phyloP scores from a whole-genome alignment of 1,284 basidiomycete genomes.

The Volvariella surrecta region DNA sequence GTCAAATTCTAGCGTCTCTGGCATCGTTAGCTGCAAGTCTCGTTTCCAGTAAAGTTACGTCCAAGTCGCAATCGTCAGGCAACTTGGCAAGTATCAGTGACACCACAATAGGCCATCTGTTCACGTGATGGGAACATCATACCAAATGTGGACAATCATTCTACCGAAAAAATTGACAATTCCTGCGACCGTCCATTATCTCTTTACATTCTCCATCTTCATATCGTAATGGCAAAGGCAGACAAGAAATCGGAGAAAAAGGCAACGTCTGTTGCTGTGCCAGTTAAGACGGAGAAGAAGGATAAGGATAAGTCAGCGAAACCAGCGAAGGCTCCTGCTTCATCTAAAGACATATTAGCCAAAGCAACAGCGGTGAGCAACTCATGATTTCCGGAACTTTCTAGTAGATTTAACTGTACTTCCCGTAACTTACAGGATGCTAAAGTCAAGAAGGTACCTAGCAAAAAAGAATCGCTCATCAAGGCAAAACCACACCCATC shows the following conservation, averaged over 20 bases:
- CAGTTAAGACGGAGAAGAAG: constrained; percentile 43
- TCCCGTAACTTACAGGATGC: no score
- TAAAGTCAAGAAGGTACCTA: no score
- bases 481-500: no score
- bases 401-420: no score
- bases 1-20: constrained; percentile 49
- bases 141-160: constrained; percentile 9
- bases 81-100: no score
- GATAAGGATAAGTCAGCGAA: constrained; percentile 37
- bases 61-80: no score
- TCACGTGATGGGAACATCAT: background rate
- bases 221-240: constrained; percentile 36
- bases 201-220: constrained; percentile 9
- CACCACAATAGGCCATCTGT: background rate
- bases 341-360: constrained; percentile 26
- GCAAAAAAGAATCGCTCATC: no score
- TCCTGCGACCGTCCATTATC: constrained; percentile 8
- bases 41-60: background rate
- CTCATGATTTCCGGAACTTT: no score
- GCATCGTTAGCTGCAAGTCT: constrained; percentile 18
- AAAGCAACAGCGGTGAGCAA: constrained; percentile 16
- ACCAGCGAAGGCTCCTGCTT: constrained; percentile 16
- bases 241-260: constrained; percentile 34
- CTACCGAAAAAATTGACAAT: constrained; percentile 3
- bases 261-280: background rate